Base-by-base conservation (phyloP, 148 eudicot species). In the Gaultheria prostrata region DNA sequence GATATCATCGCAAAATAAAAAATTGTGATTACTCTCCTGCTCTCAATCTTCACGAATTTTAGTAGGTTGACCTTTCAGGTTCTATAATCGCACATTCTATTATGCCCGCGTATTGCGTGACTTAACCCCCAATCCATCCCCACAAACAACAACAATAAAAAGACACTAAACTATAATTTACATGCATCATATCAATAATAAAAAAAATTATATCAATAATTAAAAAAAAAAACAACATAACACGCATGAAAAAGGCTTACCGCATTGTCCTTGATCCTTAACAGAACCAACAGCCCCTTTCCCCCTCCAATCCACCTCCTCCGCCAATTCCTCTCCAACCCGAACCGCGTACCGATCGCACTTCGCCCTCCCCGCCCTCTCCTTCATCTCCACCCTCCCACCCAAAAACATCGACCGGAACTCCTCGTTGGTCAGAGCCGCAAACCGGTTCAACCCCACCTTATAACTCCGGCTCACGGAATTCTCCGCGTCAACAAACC, bases 351-450 rank as follows among this genome's bases (percentile, higher is more conserved):
- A 96, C 61, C 94, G 87, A 78, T 88, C 89, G 70, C 90, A 88
- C 80, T 45, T 81, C 21, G 45, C 76, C 75, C 24, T 49, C 72
- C 26, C 30, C 75, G 61, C 26, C 79, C 39, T 80, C 53, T 33
- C 26, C 75, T 85, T 77, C 83, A 39, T 24, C 72, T 85, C 88
- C 61, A 48, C 69, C 83, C 65, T 89, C 14, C 54, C 84, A 1
- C 96, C 94, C 50, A 94, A 33, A 59, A 79, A 94, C 82, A 20
- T 81, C 3, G 86, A 75, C 21, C 92, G 86, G 76, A 87, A 95
- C 91, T 95, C 98, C n/a, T 95, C 96, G 50, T 95, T 93, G 11
- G 89, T 93, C 90, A 96, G 75, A 88, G 93, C 97, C 6, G 98
- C 94, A 70, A 95, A 93, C 87, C 84, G 84, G 75, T 91, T 96